Base-by-base conservation (phyloP, 768 basidiomycete genomes). In the Trametes cubensis region DNA sequence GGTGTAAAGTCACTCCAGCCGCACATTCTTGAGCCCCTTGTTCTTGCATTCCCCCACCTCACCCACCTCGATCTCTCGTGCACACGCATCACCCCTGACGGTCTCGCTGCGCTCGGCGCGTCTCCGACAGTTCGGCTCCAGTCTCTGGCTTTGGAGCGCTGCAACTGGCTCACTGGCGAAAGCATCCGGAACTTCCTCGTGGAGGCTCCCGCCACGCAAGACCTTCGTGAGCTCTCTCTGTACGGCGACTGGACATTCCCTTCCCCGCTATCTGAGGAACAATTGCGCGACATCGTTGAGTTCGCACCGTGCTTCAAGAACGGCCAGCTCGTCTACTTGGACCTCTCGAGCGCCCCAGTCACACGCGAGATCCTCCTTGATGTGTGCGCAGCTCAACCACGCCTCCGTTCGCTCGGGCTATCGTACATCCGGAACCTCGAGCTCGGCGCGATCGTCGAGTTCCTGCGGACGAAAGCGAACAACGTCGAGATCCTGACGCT, bases 41-140 rank as follows among this genome's bases (percentile, higher is more conserved):
- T 95, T 49, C 77, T 89, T 41, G 86, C 92, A 0, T 94, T 93
- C 76, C 92, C 94, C 0, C 84, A 84, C 45, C 85, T 98, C 21
- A 94, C 93, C 17, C 90, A 94, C 70, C 86, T 97, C 69, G 94
- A 97, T 72, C 83, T 97, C 26, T 95, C 94, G 3, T 89, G 90
- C 57, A 98, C 94, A n/a, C 88, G 91, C 6, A 82, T 84, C 39
- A 85, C 84, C 0, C 84, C 91, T 3, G 87, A 93, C 34, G 83
- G 97, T 10, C 85, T 98, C 10, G 74, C 79, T 28, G 75, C 82
- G 0, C 80, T 98, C 15, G 85, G 85, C 1, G 75, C 80, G 26
- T 89, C 90, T 3, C 66, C 77, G 6, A 87, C 87, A 28, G 75
- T 93, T 62, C 85, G 82, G 26, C 81, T 99, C 42, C 81, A 82